Evolutionary conservation across 163 green algal genomes (phyloP).

Genomic region (Coccomyxa subellipsoidea): DNA sequence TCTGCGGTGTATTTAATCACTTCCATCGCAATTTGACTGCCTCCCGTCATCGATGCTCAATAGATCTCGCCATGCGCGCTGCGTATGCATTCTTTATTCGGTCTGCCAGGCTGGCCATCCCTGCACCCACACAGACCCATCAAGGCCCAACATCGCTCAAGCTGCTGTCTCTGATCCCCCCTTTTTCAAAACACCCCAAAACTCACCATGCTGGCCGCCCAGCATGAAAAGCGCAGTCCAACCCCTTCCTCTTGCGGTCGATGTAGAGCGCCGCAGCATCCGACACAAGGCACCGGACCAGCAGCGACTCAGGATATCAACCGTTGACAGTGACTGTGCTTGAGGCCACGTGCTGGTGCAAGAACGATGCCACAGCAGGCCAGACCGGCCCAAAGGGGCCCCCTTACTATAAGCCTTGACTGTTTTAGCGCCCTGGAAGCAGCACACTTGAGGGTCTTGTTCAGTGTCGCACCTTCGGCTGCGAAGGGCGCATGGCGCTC

Average conservation of each 20-base stretch:
- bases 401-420: background rate
- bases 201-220: background rate
- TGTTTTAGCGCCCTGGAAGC: background rate
- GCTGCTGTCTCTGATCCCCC: background rate
- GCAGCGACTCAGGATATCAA: background rate
- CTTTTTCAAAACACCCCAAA: background rate
- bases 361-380: background rate
- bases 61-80: background rate
- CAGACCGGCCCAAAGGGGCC: background rate
- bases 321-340: background rate
- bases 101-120: background rate
- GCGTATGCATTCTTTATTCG: slow-evolving; percentile 4
- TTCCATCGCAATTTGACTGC: background rate
- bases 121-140: background rate
- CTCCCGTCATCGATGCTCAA: background rate
- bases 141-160: background rate
- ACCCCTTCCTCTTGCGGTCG: too few relatives aligned
- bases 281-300: too few relatives aligned
- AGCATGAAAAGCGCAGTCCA: too few relatives aligned
- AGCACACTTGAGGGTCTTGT: background rate
- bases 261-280: too few relatives aligned
- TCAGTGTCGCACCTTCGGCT: background rate
- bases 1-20: too few relatives aligned
- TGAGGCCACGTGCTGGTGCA: background rate
- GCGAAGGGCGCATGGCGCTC: slow-evolving; percentile 2